Evolutionary conservation across 2,329 filamentous ascomycete genomes (phyloP), one percentile per base, ranked within the genome.

Genomic region (Aspergillus piperis): DNA sequence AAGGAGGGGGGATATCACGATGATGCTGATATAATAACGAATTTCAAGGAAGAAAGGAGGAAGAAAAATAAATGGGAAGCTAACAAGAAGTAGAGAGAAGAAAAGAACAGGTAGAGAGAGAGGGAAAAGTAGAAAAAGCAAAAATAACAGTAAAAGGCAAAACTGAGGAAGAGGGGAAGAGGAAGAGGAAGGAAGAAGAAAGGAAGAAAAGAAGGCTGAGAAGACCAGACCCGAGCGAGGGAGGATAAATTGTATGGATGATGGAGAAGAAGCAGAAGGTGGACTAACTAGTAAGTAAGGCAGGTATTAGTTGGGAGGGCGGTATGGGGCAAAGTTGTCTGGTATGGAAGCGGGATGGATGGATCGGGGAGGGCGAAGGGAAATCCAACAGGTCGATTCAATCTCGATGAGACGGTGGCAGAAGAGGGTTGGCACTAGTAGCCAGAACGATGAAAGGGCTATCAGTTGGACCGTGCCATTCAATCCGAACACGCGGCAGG

Each of bases 31-130:
- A 44, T 21, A 11, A 44, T 19, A 44, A 44, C 13, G 41, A 21
- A 13, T 7, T 15, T 44, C 41, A 44, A 44, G 10, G 17, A 19
- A 50, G 44, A 59, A 48, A 54, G 39, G 30, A 53, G 54, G 50
- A 36, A 27, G 25, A 27, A 8, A 8, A 41, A 19, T 19, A 56
- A 8, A 44, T 56, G 44, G 51, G 50, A 59, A 56, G 53, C 58
- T 52, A 11, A 38, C 50, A 54, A 44, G 36, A 47, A 55, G 7
- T 38, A 50, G 50, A 25, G 48, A 59, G 57, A 55, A 61, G 60
- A 51, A 59, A 59, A 54, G 59, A 56, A 61, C 52, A 58, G 66
- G 62, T 57, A 60, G 66, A 57, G 55, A 57, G 55, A 63, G 57
- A n/a, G 32, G 59, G 49, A 39, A 39, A 53, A 48, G 49, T 23